These are phyloP conservation scores for Aspergillus hortae DNA, from an alignment of 2,329 filamentous ascomycete genomes.

Conservation along the genomic window DNA sequence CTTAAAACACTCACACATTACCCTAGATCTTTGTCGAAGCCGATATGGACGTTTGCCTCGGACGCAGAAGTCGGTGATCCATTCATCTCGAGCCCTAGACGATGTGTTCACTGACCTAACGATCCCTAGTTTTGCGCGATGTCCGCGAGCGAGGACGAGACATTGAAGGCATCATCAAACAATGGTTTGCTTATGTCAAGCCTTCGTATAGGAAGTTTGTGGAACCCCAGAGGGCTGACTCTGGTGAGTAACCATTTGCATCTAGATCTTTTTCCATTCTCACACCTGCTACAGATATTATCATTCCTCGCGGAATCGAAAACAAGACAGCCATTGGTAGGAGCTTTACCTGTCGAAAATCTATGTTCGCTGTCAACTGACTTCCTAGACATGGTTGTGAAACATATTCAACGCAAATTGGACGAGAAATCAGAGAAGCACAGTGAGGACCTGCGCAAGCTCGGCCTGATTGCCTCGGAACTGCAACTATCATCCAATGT, in stretches of 20 bases:
- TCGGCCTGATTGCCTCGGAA: slow-evolving; percentile 69
- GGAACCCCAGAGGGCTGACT: slow-evolving; percentile 83
- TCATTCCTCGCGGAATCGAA: slow-evolving; percentile 90
- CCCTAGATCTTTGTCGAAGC: slow-evolving; percentile 87
- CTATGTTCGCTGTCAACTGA: slow-evolving; percentile 9
- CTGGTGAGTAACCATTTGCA: slow-evolving; percentile 50
- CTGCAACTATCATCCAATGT: slow-evolving; percentile 73
- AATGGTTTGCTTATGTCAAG: slow-evolving; percentile 96
- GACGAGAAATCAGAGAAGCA: slow-evolving; percentile 82
- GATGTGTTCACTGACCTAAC: slow-evolving; percentile 15
- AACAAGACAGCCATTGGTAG: slow-evolving; percentile 79
- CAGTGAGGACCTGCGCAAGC: slow-evolving; percentile 69
- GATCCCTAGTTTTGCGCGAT: slow-evolving; percentile 70
- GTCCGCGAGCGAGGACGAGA: slow-evolving; percentile 85
- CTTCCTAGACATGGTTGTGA: slow-evolving; percentile 75
- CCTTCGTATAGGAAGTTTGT: slow-evolving; percentile 95
- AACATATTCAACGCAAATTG: slow-evolving; percentile 85
- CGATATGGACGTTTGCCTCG: slow-evolving; percentile 89
- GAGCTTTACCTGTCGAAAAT: neutral
- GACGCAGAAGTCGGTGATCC: slow-evolving; percentile 67
- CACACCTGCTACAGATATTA: slow-evolving; percentile 62
- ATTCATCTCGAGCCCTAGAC: neutral
- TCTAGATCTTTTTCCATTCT: neutral
- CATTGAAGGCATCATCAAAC: slow-evolving; percentile 93
- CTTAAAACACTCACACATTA: slow-evolving; percentile 8